Conservation (phyloP, 140 eudicot species). For the Ambrosia hybrid region DNA sequence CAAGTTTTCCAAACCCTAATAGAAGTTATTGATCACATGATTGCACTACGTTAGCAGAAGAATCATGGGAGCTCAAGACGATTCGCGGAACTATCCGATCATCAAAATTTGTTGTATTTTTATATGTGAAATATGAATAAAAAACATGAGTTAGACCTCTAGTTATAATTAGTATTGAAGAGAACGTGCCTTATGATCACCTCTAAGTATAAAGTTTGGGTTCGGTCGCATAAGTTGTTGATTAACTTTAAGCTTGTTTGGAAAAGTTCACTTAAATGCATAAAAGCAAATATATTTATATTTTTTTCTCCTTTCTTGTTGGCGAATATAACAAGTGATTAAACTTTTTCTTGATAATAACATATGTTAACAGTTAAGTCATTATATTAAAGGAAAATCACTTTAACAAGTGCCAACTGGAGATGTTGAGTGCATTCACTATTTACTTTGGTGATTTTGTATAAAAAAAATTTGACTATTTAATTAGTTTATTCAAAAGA, state of each 20-base stretch:
- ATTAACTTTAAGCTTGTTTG: not conserved
- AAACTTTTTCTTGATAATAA: not conserved
- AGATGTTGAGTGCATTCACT: conserved; percentile 24
- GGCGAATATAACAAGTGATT: not conserved
- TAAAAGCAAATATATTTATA: not conserved
- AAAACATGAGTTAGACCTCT: no score
- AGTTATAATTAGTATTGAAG: no score
- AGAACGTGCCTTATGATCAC: no score
- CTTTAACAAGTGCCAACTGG: conserved; percentile 18
- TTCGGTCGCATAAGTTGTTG: not conserved
- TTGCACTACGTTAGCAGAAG: not conserved
- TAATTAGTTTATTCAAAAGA: not conserved
- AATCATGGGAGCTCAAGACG: no score
- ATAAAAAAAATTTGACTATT: not conserved
- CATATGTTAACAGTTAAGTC: not conserved
- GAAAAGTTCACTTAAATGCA: not conserved
- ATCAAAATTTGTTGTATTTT: no score
- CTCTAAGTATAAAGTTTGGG: no score
- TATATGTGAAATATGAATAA: no score
- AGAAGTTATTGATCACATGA: not conserved
- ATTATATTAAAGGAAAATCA: conserved; percentile 9
- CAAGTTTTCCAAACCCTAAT: not conserved
- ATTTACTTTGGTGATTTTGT: conserved; percentile 2
- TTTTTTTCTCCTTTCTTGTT: no score
- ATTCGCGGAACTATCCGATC: no score